Evolutionary conservation across 345 rosid genomes (phyloP).

Genomic region (Bruguiera gymnorhiza): DNA sequence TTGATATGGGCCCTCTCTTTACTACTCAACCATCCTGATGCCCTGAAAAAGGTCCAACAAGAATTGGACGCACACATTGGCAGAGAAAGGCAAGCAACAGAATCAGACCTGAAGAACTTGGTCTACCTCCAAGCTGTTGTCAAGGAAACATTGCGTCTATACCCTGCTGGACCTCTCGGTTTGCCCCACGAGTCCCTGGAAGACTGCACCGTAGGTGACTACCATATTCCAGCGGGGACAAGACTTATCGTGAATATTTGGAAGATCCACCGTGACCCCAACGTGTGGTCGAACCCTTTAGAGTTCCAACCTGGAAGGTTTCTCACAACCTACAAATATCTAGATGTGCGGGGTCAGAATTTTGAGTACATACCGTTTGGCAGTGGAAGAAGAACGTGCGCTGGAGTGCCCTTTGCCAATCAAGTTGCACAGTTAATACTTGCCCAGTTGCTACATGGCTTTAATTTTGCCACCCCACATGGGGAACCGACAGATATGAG

Average conservation of each 20-base stretch:
- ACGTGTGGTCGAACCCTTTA: neutral
- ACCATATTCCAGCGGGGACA: conserved; percentile 16
- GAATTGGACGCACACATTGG: conserved; percentile 25
- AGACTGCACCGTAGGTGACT: conserved; percentile 11
- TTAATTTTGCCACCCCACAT: neutral
- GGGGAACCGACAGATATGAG: conserved; percentile 22
- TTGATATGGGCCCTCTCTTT: conserved; percentile 25
- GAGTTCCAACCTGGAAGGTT: conserved; percentile 20
- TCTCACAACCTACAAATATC: conserved; percentile 3
- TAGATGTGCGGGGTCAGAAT: conserved; percentile 8
- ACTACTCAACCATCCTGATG: conserved; percentile 14
- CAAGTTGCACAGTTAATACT: conserved; percentile 7
- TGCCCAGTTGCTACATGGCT: conserved; percentile 3
- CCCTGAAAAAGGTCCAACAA: conserved; percentile 14
- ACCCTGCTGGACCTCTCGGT: conserved; percentile 9
- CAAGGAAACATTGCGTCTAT: conserved; percentile 26
- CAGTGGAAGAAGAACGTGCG: conserved; percentile 16
- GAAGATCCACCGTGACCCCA: conserved; percentile 17
- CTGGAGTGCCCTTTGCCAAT: conserved; percentile 10
- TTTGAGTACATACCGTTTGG: conserved; percentile 16
- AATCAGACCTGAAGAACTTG: conserved; percentile 22
- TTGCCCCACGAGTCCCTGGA: neutral
- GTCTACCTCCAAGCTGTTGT: conserved; percentile 26
- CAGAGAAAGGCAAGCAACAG: conserved; percentile 18
- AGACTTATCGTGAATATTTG: neutral